Conservation (phyloP, 2,329 filamentous ascomycete genomes). For the Colletotrichum filicis region DNA sequence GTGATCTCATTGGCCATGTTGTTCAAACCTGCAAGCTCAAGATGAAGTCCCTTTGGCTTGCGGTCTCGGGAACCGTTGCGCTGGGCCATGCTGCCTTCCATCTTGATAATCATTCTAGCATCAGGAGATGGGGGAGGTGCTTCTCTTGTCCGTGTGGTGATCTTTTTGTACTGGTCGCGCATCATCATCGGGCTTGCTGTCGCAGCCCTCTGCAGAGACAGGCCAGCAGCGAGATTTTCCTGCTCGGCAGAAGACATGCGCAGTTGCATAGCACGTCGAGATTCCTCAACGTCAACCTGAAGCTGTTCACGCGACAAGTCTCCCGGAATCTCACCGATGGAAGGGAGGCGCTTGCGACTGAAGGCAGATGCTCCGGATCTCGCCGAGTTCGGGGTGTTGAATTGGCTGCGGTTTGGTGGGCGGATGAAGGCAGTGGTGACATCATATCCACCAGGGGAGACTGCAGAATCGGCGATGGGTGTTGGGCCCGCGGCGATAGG, state of each 20-base stretch:
- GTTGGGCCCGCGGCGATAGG: conserved; percentile 87
- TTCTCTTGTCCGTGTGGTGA: conserved; percentile 47
- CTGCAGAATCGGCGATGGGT: conserved; percentile 84
- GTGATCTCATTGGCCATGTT: conserved; percentile 64
- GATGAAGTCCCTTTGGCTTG: conserved; percentile 75
- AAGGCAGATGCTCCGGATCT: conserved; percentile 69
- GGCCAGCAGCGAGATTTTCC: conserved; percentile 53
- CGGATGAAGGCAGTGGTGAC: conserved; percentile 74
- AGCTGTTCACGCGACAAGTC: conserved; percentile 42
- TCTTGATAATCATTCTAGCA: conserved; percentile 70
- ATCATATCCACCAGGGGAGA: conserved; percentile 76
- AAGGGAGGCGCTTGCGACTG: conserved; percentile 75
- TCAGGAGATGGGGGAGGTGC: conserved; percentile 71
- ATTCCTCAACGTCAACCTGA: conserved; percentile 18
- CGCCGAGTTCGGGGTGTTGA: conserved; percentile 77
- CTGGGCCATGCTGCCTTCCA: conserved; percentile 67
- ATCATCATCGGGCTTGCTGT: conserved; percentile 76
- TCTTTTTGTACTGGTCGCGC: conserved; percentile 51
- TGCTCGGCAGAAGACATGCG: conserved; percentile 54
- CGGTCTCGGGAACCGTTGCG: conserved; percentile 81
- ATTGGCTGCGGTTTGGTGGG: conserved; percentile 73
- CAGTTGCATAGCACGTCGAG: conserved; percentile 42
- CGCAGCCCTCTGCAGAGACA: conserved; percentile 70
- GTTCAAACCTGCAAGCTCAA: conserved; percentile 62
- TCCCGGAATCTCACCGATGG: conserved; percentile 76